A percentile compares a stretch with the other conserved stretches of the same genome.
Conservation (phyloP, 352 stramenopile species). For the Phytopythium vexans region DNA sequence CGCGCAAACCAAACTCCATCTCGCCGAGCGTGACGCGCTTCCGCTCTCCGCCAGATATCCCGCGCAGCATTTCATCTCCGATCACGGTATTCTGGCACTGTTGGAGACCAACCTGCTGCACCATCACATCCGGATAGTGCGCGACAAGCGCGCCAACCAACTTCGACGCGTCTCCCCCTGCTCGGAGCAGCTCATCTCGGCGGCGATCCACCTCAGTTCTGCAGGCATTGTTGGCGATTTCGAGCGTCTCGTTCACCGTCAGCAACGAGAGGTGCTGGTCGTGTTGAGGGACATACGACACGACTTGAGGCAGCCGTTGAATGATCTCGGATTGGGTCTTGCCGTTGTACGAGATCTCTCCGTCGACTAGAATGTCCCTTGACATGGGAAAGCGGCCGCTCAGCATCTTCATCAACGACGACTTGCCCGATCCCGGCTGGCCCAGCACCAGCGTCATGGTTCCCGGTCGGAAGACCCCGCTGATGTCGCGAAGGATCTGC, state of each 20-base stretch:
- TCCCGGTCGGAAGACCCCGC: constrained; percentile 10
- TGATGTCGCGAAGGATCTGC: constrained; percentile 18
- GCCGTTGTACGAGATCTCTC: constrained; percentile 12
- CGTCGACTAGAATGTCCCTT: constrained; percentile 7
- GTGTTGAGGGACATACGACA: constrained; percentile 6
- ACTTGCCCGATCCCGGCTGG: constrained; percentile 15
- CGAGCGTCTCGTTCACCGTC: constrained; percentile 9
- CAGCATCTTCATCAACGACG: constrained; percentile 37
- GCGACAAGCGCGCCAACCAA: constrained; percentile 4
- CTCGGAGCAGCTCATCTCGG: not conserved
- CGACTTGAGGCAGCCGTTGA: constrained; percentile 7
- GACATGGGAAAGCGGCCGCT: constrained; percentile 27
- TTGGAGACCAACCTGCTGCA: constrained; percentile 22
- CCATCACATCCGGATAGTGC: constrained; percentile 30
- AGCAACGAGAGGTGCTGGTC: constrained; percentile 36
- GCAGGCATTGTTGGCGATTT: constrained; percentile 7
- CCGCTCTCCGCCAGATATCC: constrained; percentile 82
- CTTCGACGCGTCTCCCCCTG: constrained; percentile 4
- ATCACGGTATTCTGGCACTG: constrained; percentile 27
- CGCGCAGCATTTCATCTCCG: constrained; percentile 69
- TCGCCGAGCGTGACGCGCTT: constrained; percentile 38
- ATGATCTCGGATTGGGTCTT: constrained; percentile 1
- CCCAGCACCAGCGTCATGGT: constrained; percentile 13
- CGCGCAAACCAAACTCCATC: constrained; percentile 46
- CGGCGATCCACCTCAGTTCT: not conserved